phyloP scores from a whole-genome alignment of 768 basidiomycete species.

The Pleurotus tuber-regium region DNA sequence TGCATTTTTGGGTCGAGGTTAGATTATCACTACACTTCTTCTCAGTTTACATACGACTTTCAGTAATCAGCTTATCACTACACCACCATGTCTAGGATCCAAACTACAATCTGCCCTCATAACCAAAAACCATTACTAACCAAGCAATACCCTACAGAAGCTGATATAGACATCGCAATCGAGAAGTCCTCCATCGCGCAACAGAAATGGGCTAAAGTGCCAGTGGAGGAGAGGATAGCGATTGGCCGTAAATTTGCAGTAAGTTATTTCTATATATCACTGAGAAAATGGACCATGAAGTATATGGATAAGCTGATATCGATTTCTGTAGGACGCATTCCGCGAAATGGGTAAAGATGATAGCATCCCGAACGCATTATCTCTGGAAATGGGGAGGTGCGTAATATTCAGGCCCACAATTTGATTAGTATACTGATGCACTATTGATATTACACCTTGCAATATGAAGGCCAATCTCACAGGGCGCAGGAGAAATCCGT shows the following conservation, averaged over 20 bases:
- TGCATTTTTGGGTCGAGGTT: too few relatives aligned
- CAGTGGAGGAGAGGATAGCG: constrained; percentile 66
- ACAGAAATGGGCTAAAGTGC: constrained; percentile 68
- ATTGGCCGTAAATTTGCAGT: constrained; percentile 54
- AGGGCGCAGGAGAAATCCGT: constrained; percentile 74
- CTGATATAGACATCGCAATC: constrained; percentile 63
- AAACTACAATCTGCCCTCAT: constrained; percentile 86
- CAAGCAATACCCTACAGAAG: constrained; percentile 58
- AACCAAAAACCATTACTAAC: constrained; percentile 68
- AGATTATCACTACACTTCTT: too few relatives aligned
- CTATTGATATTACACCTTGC: not conserved
- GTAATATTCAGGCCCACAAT: constrained; percentile 19
- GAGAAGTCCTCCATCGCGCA: constrained; percentile 62
- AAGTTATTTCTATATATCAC: constrained; percentile 1
- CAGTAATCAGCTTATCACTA: too few relatives aligned
- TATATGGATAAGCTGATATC: not conserved
- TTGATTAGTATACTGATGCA: not conserved
- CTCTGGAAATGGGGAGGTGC: constrained; percentile 90
- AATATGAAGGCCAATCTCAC: constrained; percentile 66
- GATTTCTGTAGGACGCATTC: constrained; percentile 42
- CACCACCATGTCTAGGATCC: constrained; percentile 37
- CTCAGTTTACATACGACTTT: too few relatives aligned
- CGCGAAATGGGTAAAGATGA: constrained; percentile 38
- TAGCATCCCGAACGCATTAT: constrained; percentile 72
- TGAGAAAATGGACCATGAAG: not conserved